Evolutionary conservation across 148 eudicot genomes (phyloP), one percentile per base, ranked within the genome.

Genomic region (Rhododendron kiyosumense): DNA sequence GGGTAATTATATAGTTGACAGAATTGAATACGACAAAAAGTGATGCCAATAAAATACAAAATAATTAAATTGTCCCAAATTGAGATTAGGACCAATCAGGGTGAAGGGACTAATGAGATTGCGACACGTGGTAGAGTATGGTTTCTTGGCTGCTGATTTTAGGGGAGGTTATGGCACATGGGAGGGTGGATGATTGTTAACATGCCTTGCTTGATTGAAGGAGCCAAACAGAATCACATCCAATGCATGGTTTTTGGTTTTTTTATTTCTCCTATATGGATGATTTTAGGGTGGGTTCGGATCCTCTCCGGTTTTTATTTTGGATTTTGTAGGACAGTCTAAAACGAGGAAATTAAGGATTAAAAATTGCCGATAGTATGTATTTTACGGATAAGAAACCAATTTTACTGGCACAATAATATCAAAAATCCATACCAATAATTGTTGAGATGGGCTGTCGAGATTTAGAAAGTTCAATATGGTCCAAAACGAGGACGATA

Each of bases 91-190:
- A 75, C 79, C 46, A 34, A 75, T 75, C 12, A 75, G 46, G 12
- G 46, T 17, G 79, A 43, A 22, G 28, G 80, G 81, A 24, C 49
- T 24, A 38, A 61, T 86, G 79, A 84, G 48, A 84, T 83, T 71
- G 78, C 26, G 86, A 84, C 88, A 84, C 87, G 26, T 88, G 85
- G 75, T 8, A 52, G 9, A 69, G 43, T 3, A 71, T 81, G 77
- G 32, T 67, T 36, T 38, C 75, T 36, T 69, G 75, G 36, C 51
- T 83, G 87, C 82, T 77, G 82, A 78, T 67, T 86, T 84, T 78
- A 59, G 54, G 84, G 87, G 84, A 82, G 84, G 57, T 79, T 84
- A n/a, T 34, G 61, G 91, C 91, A 90, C 91, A 88, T 90, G 90
- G 90, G 85, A 30, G 17, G 52, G 12, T 18, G 86, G 4, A 52